Percentiles rank a stretch among this genome's conserved stretches.
Conservation (phyloP, 352 stramenopile species). For the Phytophthora brassicae region DNA sequence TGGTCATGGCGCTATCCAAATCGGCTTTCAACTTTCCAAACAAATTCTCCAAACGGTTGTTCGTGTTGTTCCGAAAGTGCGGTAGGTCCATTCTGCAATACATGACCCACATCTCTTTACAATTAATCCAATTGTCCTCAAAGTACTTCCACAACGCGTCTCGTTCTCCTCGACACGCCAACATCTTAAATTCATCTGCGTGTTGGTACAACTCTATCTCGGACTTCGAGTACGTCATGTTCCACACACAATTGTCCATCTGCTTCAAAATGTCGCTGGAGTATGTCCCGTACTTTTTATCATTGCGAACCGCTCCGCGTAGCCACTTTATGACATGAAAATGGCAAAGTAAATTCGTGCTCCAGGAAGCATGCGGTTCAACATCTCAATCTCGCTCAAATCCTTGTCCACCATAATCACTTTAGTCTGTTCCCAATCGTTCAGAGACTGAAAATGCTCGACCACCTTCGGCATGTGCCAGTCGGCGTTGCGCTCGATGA, state of each 20-base stretch:
- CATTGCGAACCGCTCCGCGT: background rate
- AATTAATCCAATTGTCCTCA: background rate
- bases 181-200: background rate
- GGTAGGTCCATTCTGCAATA: background rate
- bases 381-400: conserved; percentile 2
- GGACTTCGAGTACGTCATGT: background rate
- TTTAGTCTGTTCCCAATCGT: conserved; percentile 1
- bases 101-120: conserved; percentile 4
- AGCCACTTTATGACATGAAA: conserved; percentile 8
- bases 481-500: background rate
- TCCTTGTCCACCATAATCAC: conserved; percentile 13
- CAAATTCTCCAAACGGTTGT: background rate
- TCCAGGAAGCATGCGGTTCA: background rate
- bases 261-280: background rate
- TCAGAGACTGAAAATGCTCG: background rate
- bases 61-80: conserved; percentile 4
- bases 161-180: background rate
- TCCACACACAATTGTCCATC: background rate
- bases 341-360: background rate
- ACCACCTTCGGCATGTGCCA: conserved; percentile 7
- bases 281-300: conserved; percentile 8
- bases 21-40: conserved; percentile 1
- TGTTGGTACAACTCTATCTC: background rate
- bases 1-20: background rate
- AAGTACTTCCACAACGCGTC: background rate